Percentiles rank a stretch among this genome's conserved stretches.
These are phyloP conservation scores for Coniosporium apollinis DNA, from an alignment of 495 filamentous ascomycete genomes.

Conservation along the genomic window DNA sequence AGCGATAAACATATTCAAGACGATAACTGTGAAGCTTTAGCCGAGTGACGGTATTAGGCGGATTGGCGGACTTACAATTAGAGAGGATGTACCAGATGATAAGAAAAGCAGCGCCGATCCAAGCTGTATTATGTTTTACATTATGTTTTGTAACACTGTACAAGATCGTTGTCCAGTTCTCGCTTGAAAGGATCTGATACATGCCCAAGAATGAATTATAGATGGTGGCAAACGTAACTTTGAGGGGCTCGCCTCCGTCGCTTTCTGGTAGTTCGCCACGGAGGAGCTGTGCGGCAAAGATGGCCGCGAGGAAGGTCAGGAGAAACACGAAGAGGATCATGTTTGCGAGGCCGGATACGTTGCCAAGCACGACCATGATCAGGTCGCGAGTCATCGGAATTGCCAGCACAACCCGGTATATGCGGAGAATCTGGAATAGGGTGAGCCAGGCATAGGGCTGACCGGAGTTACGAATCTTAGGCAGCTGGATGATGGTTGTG, in stretches of 20 bases:
- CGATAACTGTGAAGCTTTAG: conserved; percentile 57
- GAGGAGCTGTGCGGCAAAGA: conserved; percentile 88
- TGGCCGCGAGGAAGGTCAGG: conserved; percentile 81
- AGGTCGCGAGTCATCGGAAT: conserved; percentile 72
- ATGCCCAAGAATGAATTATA: conserved; percentile 95
- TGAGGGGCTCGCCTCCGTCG: conserved; percentile 40
- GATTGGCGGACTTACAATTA: conserved; percentile 47
- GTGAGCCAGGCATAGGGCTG: conserved; percentile 78
- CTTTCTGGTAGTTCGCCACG: conserved; percentile 57
- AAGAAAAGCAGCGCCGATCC: conserved; percentile 88
- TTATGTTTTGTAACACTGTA: conserved; percentile 66
- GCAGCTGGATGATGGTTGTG: conserved; percentile 75
- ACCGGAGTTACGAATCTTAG: conserved; percentile 57
- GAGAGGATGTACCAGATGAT: conserved; percentile 90
- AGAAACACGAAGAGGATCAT: conserved; percentile 92
- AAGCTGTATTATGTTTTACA: conserved; percentile 45
- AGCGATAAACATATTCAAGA: conserved; percentile 99
- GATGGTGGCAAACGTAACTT: conserved; percentile 70
- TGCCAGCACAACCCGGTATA: conserved; percentile 82
- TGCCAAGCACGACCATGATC: conserved; percentile 76
- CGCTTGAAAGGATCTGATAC: conserved; percentile 96
- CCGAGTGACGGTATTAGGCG: too few species aligned
- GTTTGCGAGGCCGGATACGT: conserved; percentile 82
- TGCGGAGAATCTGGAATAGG: conserved; percentile 80
- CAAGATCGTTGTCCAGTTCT: conserved; percentile 83